phyloP scores from a whole-genome alignment of 495 filamentous ascomycete genomes.

The Penicillium taxi region DNA sequence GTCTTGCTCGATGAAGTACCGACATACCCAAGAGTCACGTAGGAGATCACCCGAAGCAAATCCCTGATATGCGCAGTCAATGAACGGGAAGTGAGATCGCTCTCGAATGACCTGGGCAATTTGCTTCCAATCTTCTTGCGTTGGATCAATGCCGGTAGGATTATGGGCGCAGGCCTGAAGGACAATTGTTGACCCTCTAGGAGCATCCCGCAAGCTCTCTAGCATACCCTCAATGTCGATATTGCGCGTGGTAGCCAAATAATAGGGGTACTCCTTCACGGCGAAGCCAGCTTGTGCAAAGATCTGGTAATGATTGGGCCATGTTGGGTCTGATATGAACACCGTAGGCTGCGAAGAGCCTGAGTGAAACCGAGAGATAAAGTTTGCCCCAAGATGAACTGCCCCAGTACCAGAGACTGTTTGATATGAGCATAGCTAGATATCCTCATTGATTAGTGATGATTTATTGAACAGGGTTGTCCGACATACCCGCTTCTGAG shows the following conservation, averaged over 20 bases:
- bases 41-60: neutral
- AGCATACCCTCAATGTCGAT: neutral
- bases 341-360: neutral
- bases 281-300: neutral
- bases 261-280: conserved; percentile 1
- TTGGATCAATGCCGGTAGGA: conserved; percentile 1
- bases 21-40: neutral
- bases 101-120: neutral
- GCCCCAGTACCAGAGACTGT: conserved; percentile 1
- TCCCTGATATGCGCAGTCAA: conserved; percentile 3
- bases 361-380: neutral
- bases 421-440: conserved; percentile 1
- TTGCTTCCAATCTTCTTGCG: conserved; percentile 1
- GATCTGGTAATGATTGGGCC: conserved; percentile 1
- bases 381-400: conserved; percentile 1
- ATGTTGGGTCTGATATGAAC: conserved; percentile 2
- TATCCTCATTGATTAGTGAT: neutral
- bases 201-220: neutral
- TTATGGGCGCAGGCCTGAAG: conserved; percentile 2
- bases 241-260: neutral
- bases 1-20: neutral
- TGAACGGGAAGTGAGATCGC: neutral
- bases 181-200: neutral
- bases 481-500: neutral
- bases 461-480: neutral